phyloP scores from a whole-genome alignment of 163 green algal genomes.

The Botryococcus braunii region DNA sequence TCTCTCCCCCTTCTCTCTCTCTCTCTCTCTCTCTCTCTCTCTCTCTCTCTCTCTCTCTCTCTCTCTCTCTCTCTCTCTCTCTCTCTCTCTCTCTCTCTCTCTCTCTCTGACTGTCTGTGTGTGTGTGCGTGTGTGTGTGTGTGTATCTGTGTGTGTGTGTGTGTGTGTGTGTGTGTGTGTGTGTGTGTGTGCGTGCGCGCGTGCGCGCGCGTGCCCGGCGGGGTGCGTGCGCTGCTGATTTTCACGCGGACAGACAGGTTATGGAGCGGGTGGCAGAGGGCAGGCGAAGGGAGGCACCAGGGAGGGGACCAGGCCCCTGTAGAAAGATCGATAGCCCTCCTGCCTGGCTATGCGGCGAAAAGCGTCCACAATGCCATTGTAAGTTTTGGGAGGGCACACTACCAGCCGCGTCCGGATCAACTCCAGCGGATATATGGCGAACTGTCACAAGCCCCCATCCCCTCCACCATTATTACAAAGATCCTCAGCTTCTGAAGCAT shows the following conservation, averaged over 20 bases:
- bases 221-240: not conserved
- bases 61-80: too few relatives aligned
- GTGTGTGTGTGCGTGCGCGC: not conserved
- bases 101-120: too few relatives aligned
- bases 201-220: not conserved
- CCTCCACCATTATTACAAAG: too few relatives aligned
- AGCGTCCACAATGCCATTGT: slow-evolving; percentile 60
- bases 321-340: slow-evolving; percentile 71
- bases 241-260: not conserved
- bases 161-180: too few relatives aligned
- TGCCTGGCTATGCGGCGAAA: slow-evolving; percentile 40
- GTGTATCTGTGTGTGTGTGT: too few relatives aligned
- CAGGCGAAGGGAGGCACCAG: slow-evolving; percentile 35
- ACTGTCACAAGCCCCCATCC: slow-evolving; percentile 36
- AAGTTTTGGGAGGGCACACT: slow-evolving; percentile 51
- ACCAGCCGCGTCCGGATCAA: slow-evolving; percentile 76
- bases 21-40: too few relatives aligned
- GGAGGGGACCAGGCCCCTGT: slow-evolving; percentile 67
- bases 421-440: slow-evolving; percentile 82
- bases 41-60: too few relatives aligned
- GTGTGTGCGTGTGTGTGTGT: too few relatives aligned
- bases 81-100: too few relatives aligned
- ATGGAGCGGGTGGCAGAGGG: too few relatives aligned
- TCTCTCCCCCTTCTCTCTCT: too few relatives aligned
- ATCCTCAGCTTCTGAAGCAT: too few relatives aligned